Percentiles rank a stretch among this genome's conserved stretches.
Evolutionary conservation across 495 filamentous ascomycete species (phyloP).

Genomic region (Aspergillus campestris): DNA sequence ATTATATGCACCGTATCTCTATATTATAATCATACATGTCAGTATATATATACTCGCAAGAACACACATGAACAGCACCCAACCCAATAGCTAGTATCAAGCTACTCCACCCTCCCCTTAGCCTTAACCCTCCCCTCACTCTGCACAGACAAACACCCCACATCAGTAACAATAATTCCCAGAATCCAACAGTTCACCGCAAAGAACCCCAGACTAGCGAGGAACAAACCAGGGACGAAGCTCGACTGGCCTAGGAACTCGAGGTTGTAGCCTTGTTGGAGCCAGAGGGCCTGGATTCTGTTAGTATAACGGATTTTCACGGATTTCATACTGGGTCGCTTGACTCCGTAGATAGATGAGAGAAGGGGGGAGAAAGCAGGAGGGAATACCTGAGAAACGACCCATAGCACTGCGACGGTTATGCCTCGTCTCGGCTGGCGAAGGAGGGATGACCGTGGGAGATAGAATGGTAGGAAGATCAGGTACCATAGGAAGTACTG

Average conservation of each 20-base stretch:
- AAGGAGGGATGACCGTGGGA: slow-evolving; percentile 69
- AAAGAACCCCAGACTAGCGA: slow-evolving; percentile 70
- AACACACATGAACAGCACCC: too few species aligned
- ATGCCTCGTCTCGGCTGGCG: slow-evolving; percentile 50
- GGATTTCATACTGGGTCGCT: too few species aligned
- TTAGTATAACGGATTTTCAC: too few species aligned
- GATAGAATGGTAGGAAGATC: slow-evolving; percentile 83
- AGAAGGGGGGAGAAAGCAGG: background rate
- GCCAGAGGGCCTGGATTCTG: slow-evolving; percentile 57
- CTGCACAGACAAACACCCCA: slow-evolving; percentile 21
- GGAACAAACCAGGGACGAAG: slow-evolving; percentile 77
- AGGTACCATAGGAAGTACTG: slow-evolving; percentile 99
- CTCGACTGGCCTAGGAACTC: slow-evolving; percentile 84
- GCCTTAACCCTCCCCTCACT: too few species aligned
- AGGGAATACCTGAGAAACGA: slow-evolving; percentile 49
- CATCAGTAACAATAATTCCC: slow-evolving; percentile 67
- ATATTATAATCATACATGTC: too few species aligned
- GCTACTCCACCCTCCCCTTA: too few species aligned
- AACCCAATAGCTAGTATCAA: too few species aligned
- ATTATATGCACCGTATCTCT: too few species aligned
- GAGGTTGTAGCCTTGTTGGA: slow-evolving; percentile 79
- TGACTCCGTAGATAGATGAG: background rate
- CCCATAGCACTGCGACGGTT: slow-evolving; percentile 58
- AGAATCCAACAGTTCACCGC: slow-evolving; percentile 79
- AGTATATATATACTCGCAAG: too few species aligned